phyloP scores from a whole-genome alignment of 257 asterid species.

The Parsonsia alboflavescens region DNA sequence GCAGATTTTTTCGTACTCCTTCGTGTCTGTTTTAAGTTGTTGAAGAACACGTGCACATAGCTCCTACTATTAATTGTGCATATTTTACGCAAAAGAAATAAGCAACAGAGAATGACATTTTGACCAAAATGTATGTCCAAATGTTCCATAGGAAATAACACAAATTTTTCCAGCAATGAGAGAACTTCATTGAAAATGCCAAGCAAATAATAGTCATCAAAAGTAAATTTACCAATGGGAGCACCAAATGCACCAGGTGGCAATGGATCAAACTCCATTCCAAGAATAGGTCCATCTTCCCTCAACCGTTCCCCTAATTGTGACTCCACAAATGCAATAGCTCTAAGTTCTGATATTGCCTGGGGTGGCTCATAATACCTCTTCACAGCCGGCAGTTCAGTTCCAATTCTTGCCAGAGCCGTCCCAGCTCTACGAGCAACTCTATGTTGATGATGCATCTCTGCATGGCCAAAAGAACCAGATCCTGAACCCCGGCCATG shows the following conservation, averaged over 20 bases:
- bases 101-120: not conserved
- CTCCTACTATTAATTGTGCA: not conserved
- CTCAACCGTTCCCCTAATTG: constrained; percentile 80
- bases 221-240: constrained; percentile 56
- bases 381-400: constrained; percentile 52
- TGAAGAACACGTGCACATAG: not conserved
- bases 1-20: not conserved
- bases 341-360: constrained; percentile 69
- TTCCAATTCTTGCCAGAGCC: constrained; percentile 63
- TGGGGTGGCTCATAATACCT: constrained; percentile 71
- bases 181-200: not conserved
- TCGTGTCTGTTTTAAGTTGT: not conserved
- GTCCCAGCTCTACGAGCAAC: constrained; percentile 66
- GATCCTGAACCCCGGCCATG: constrained; percentile 31
- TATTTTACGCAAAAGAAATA: not conserved
- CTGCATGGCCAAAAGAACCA: constrained; percentile 35
- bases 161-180: not conserved
- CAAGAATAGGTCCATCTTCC: constrained; percentile 91
- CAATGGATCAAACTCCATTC: constrained; percentile 90
- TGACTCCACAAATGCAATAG: constrained; percentile 74
- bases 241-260: constrained; percentile 96
- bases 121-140: not conserved
- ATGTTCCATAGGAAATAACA: not conserved
- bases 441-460: constrained; percentile 32
- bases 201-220: constrained; percentile 11